Evolutionary conservation across 2,329 filamentous ascomycete species (phyloP), one percentile per base, ranked within the genome.

Genomic region (Knoxdaviesia capensis): DNA sequence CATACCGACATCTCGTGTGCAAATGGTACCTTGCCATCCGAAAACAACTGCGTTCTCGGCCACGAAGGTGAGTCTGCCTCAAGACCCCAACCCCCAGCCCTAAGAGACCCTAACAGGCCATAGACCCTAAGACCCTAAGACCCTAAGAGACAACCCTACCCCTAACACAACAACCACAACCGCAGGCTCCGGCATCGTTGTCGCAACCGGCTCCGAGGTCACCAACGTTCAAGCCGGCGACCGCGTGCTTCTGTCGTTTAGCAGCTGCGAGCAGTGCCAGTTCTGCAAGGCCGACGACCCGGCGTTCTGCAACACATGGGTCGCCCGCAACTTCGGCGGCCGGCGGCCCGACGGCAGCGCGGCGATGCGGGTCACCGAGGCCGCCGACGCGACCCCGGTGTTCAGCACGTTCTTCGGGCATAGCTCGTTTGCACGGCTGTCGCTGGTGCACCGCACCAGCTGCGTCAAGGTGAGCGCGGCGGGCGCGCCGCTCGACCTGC

Each of bases 31-130:
- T 20, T 45, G 3, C 41, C 44, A 6, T 37, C 41, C 7, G 34
- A 20, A 5, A 35, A 46, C 0, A 46, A 56, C 53, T 7, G 51
- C 8, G 59, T 72, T 1, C 53, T 70, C 10, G 69, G 69, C 3
- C 69, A 74, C 46, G 69, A 73, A 56, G 68, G 68, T 59, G 44
- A 41, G 43, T n/a, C n/a, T n/a, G n/a, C n/a, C n/a, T n/a, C n/a
- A n/a, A n/a, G n/a, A n/a, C 31, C 30, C 5, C 29, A 20, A 38
- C 30, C 5, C 28, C 28, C 6, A 6, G 4, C 7, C 29, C 9
- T 28, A 31, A 3, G n/a, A 5, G 30, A 6, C 29, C 40, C 28
- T 4, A 11, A 9, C 8, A 11, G 34, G 6, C 5, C 8, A 37
- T 33, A n/a, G n/a, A n/a, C n/a, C n/a, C n/a, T n/a, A n/a, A n/a